Conservation (phyloP, 2,329 filamentous ascomycete genomes). For the Fusarium sp. region DNA sequence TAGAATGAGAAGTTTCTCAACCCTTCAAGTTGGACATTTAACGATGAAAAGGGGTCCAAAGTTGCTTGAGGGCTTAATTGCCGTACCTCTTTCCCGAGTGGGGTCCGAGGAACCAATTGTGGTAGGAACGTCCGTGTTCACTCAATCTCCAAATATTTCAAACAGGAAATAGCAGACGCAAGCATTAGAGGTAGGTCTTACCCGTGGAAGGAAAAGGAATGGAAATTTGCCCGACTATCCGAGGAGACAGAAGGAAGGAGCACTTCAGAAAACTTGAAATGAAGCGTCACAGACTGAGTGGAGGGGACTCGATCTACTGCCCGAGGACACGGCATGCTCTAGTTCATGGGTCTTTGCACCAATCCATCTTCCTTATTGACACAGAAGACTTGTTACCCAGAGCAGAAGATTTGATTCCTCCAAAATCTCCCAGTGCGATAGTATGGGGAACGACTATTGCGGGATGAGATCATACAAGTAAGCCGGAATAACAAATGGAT, state of each 20-base stretch:
- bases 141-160: background rate
- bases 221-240: background rate
- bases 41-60: background rate
- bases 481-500: background rate
- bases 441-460: background rate
- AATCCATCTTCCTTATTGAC: background rate
- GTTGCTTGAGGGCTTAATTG: background rate
- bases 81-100: background rate
- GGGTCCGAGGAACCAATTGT: background rate
- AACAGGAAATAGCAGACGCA: background rate
- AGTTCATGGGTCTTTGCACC: background rate
- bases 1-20: background rate
- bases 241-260: background rate
- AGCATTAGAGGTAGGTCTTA: background rate
- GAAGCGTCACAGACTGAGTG: background rate
- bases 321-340: background rate
- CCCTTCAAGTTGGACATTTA: background rate
- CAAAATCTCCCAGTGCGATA: background rate
- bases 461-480: background rate
- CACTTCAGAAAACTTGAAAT: background rate
- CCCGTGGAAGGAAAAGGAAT: background rate
- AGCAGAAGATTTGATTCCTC: background rate
- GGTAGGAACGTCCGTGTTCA: background rate
- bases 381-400: background rate
- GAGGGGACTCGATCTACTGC: background rate